Evolutionary conservation across 768 basidiomycete species (phyloP), one percentile per base, ranked within the genome.

Genomic region (Trichaptum fuscoviolaceum): DNA sequence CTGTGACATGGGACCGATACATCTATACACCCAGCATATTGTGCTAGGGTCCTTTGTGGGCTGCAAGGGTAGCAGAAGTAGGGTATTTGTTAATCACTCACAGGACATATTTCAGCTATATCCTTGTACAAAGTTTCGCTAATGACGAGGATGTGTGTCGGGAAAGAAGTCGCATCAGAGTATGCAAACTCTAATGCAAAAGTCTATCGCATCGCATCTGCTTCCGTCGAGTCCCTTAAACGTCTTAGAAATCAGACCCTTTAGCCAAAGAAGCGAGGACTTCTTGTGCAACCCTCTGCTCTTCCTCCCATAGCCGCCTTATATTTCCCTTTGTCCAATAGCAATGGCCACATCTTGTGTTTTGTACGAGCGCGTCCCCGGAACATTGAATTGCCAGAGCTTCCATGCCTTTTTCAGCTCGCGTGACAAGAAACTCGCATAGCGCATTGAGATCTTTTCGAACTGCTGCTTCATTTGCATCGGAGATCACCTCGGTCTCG

Each of bases 291-390:
- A 91, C 86, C 63, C 76, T 73, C 7, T 75, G 25, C 67, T 91
- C 87, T 72, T 93, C 91, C 42, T 69, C 68, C 90, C 90, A 92
- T 20, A 93, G 74, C 1, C 71, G 70, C 64, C 65, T 71, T n/a
- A 91, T 78, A 61, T 77, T 81, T 23, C 68, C 72, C n/a, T 69
- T 57, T 12, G 26, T 42, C 12, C 67, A 36, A 66, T 26, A 20
- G 61, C 23, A 18, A n/a, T 30, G 20, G 15, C 61, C 17, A 58
- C 63, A 65, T 34, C 23, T 15, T 36, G 36, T 25, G 27, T 34
- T 34, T 36, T 62, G 18, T 27, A 18, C 60, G 66, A 10, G 63
- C 63, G 2, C 27, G 27, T 27, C 59, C 61, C 20, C 65, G 58
- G 25, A 17, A 34, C 27, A 34, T 9, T 61, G 23, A 15, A 63